Evolutionary conservation across 805 yeast genomes (phyloP), one percentile per base, ranked within the genome.

Genomic region (Lipomyces oligophaga): DNA sequence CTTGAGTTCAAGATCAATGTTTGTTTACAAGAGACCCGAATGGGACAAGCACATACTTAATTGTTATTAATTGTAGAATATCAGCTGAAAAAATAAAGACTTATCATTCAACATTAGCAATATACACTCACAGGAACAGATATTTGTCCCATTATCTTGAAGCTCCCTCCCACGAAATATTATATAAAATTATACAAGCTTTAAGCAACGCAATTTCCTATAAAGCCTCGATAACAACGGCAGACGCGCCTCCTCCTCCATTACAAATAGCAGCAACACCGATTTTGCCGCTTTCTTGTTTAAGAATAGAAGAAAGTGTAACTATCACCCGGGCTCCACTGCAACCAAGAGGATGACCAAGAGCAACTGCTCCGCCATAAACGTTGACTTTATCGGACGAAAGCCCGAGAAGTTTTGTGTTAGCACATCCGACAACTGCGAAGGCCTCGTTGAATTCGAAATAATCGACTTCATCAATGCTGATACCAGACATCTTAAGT

Each of bases 211-310:
- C n/a, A n/a, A 11, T 27, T 27, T 27, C n/a, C 33, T 46, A 46
- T 27, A 26, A 41, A n/a, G 43, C 33, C 55, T 50, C 55, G 27
- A 93, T 78, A 52, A 93, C 86, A 61, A 93, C 74, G 21, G 97
- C 82, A 46, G 95, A 83, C 40, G 97, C 97, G 66, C 98, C 99
- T 67, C 99, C 99, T 63, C 99, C 99, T 74, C 99, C 98, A 69
- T 93, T 93, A 77, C 98, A 93, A 65, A 93, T 83, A 67, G 87
- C 96, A 61, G 96, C 97, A 58, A 80, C 87, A 67, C 99, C 99
- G 59, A 81, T 68, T 72, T 83, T 86, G 60, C 90, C 94, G 45
- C 70, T 70, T 74, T 93, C 97, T 72, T 90, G 96, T 31, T 69
- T 58, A 64, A 93, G 78, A 15, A 89, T 88, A 40, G 87, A 78